Base-by-base conservation (phyloP, 1,284 basidiomycete species). In the Boletus mariae region DNA sequence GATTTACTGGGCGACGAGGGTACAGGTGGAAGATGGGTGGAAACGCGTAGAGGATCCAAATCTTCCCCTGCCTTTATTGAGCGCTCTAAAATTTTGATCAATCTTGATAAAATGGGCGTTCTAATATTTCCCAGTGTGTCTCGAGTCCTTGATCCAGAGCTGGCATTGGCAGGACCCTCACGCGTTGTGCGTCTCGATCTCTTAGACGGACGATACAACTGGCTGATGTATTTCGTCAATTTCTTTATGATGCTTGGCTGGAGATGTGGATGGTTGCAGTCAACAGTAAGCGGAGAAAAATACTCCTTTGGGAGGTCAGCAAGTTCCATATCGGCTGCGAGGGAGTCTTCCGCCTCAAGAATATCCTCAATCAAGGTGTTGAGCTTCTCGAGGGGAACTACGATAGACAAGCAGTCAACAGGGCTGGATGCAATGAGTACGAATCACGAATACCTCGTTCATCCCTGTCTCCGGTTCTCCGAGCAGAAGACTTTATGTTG, bases 261-360 rank as follows among this genome's bases (percentile, higher is more conserved):
- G 20, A 94, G 72, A 3, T 84, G 75, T 0, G 89, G 87, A 9
- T 75, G 76, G 5, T 78, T 72, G 44, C 75, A 72, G 46, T 88
- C 84, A 13, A 70, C 60, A 0, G 86, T 85, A 12, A 83, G 70
- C 2, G 73, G 63, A 1, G 85, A 85, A 63, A 94, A 94, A 67
- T 80, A 90, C 4, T 84, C 80, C 23, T 73, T 61, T 10, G 84
- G 78, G 9, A 92, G 71, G 52, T 84, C 81, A 12, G 71, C 65
- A 5, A 75, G 58, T 38, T 82, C 78, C 1, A 81, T 73, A 54
- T 90, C 85, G 1, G 85, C 77, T 2, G 88, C 80, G 20, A 96
- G 75, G 0, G 80, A 70, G 64, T 96, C 94, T 64, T 95, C 90
- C 0, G 92, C 90, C 65, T 95, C 92, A 59, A 95, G 90, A 20